Evolutionary conservation across 78 protist genomes (phyloP).

Genomic region (Dictyostelium brefeldianum): DNA sequence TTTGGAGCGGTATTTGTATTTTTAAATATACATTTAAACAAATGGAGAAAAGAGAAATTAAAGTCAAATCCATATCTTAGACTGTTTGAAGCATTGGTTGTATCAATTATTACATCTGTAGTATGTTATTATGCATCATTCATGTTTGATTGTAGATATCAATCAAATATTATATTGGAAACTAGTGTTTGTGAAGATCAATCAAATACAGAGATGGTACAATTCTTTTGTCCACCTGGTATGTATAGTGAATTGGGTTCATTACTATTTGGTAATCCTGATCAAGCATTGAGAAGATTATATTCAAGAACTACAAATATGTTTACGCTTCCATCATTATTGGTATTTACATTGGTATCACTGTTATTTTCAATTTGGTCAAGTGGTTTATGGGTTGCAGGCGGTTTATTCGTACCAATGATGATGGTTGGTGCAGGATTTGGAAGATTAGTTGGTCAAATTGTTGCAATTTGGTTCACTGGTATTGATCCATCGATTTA

Average conservation of each 20-base stretch:
- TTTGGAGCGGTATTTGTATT: slow-evolving; percentile 77
- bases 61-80: slow-evolving; percentile 7
- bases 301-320: slow-evolving; percentile 61
- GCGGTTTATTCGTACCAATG: slow-evolving; percentile 91
- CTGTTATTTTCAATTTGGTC: slow-evolving; percentile 85
- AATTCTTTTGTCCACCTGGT: slow-evolving; percentile 77
- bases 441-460: slow-evolving; percentile 91
- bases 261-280: slow-evolving; percentile 70
- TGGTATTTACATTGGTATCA: slow-evolving; percentile 77
- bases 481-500: slow-evolving; percentile 72
- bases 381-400: slow-evolving; percentile 87
- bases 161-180: slow-evolving; percentile 56
- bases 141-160: slow-evolving; percentile 53
- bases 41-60: slow-evolving; percentile 76
- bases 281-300: slow-evolving; percentile 78
- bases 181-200: slow-evolving; percentile 67
- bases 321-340: slow-evolving; percentile 75
- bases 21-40: slow-evolving; percentile 79
- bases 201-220: slow-evolving; percentile 70
- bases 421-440: slow-evolving; percentile 92
- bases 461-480: slow-evolving; percentile 40
- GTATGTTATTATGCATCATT: slow-evolving; percentile 59
- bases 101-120: slow-evolving; percentile 37
- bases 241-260: slow-evolving; percentile 80
- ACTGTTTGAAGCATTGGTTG: slow-evolving; percentile 31